These are phyloP conservation scores for Dactylis glomerata DNA, from an alignment of 176 grass and related monocot genomes.

Conservation along the genomic window DNA sequence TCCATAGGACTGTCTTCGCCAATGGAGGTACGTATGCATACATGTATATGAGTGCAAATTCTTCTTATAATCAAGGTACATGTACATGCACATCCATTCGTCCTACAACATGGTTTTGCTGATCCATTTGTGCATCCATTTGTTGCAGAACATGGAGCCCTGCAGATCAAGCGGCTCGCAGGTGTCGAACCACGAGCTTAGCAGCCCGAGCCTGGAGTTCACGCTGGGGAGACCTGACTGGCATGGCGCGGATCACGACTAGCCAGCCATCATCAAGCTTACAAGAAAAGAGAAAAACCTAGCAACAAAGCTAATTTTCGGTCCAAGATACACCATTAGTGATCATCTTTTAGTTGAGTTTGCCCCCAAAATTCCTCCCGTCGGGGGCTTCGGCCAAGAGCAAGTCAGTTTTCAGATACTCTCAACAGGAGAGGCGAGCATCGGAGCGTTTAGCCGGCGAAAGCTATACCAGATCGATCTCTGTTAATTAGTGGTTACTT, in stretches of 20 bases:
- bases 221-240: conserved; percentile 83
- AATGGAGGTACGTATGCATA: conserved; percentile 42
- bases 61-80: neutral
- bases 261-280: neutral
- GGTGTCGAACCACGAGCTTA: conserved; percentile 68
- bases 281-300: conserved; percentile 9
- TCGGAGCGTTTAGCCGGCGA: neutral
- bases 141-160: conserved; percentile 62
- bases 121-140: neutral
- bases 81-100: neutral
- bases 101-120: neutral
- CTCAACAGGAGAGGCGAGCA: neutral
- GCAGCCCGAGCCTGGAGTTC: conserved; percentile 88
- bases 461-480: conserved; percentile 8
- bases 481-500: conserved; percentile 6
- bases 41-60: neutral
- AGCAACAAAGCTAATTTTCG: conserved; percentile 25
- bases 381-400: neutral
- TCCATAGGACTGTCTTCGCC: conserved; percentile 58
- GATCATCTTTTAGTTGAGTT: neutral
- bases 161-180: conserved; percentile 70
- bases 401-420: neutral
- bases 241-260: conserved; percentile 69
- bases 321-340: conserved; percentile 16
- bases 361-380: neutral